Evolutionary conservation across 495 filamentous ascomycete species (phyloP), one percentile per base, ranked within the genome.

Genomic region (Usnea hakonensis): DNA sequence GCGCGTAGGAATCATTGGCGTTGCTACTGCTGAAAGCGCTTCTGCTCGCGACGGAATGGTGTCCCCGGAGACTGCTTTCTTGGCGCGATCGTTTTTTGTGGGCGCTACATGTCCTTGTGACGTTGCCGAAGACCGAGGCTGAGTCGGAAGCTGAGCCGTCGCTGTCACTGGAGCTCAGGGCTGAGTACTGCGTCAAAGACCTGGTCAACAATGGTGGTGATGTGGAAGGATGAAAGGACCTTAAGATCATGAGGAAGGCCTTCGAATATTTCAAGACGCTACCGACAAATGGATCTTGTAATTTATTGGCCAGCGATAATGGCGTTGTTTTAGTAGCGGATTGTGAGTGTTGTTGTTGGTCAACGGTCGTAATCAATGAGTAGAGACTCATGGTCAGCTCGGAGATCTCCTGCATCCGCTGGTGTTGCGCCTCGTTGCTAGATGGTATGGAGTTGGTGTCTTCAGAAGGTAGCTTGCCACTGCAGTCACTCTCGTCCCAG

Each of bases 241-340:
- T 54, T 21, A 64, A 38, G 17, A 64, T 55, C 33, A 21, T 59
- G 16, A 64, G 21, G 35, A 64, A 64, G 8, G 56, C 54, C 36
- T 28, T 64, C 35, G 62, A 59, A 28, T 56, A 59, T 43, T 40
- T 59, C 56, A 64, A n/a, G 19, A 64, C 62, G 37, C 56, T 59
- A 17, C 56, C 55, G n/a, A 59, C 56, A 14, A 59, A 36, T 44
- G 26, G 43, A 17, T 59, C 56, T 32, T 58, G 30, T n/a, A 64
- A 58, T 16, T n/a, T n/a, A n/a, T n/a, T n/a, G n/a, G n/a, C n/a
- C n/a, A n/a, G n/a, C n/a, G n/a, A n/a, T n/a, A n/a, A n/a, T n/a
- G n/a, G n/a, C n/a, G n/a, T n/a, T n/a, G n/a, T n/a, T n/a, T 23
- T 2, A 4, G 32, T 17, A 21, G n/a, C n/a, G n/a, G 14, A 55